Evolutionary conservation across 257 asterid species (phyloP).

Genomic region (Craterostigma plantagineum): DNA sequence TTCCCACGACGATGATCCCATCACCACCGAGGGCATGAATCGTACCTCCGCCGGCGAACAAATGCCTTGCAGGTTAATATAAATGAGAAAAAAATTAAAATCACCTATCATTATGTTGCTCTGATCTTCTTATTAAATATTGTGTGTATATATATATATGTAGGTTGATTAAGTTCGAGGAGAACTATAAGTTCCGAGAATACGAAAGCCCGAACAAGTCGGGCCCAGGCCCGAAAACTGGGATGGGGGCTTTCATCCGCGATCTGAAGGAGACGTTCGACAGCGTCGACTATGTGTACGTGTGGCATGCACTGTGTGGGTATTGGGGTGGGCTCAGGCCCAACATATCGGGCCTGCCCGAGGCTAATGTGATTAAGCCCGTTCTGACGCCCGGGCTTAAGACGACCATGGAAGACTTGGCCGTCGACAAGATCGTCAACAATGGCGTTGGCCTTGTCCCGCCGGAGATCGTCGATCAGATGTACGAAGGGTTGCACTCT

Average conservation of each 20-base stretch:
- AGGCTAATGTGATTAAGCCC: constrained; percentile 43
- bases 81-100: too few relatives aligned
- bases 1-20: constrained; percentile 77
- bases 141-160: too few relatives aligned
- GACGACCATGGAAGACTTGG: constrained; percentile 89
- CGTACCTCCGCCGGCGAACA: constrained; percentile 91
- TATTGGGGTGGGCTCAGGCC: constrained; percentile 98
- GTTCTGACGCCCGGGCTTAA: constrained; percentile 57
- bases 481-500: constrained; percentile 78
- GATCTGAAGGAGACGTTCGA: constrained; percentile 46
- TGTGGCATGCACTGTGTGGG: constrained; percentile 92
- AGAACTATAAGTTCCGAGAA: constrained; percentile 68
- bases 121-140: too few relatives aligned
- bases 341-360: constrained; percentile 33
- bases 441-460: constrained; percentile 84
- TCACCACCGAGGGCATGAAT: constrained; percentile 59
- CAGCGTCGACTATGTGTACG: constrained; percentile 67
- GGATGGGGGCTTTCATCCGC: constrained; percentile 68
- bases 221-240: constrained; percentile 26
- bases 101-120: too few relatives aligned
- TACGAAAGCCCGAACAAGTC: constrained; percentile 31
- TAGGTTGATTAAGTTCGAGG: constrained; percentile 42
- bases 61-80: constrained; percentile 65
- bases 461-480: constrained; percentile 37
- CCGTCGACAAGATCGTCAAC: constrained; percentile 80